Evolutionary conservation across 2,329 filamentous ascomycete species (phyloP).

Genomic region (Biscogniauxia mediterranea): DNA sequence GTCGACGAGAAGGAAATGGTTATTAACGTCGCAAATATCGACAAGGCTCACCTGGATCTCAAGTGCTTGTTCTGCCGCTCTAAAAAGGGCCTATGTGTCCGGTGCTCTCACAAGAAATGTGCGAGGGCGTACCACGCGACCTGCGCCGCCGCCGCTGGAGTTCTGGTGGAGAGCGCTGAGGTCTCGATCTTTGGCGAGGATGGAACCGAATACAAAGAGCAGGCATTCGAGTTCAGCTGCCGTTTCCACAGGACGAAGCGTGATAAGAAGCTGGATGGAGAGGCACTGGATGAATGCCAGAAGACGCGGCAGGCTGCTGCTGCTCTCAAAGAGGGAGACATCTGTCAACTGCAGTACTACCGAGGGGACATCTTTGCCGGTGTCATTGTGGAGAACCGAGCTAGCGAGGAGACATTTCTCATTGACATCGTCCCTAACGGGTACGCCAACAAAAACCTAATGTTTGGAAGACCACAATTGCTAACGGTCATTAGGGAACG

Average conservation of each 20-base stretch:
- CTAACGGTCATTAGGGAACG: slow-evolving; percentile 60
- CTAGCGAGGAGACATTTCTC: slow-evolving; percentile 71
- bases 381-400: slow-evolving; percentile 78
- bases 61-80: slow-evolving; percentile 95
- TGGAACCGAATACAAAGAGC: slow-evolving; percentile 87
- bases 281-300: slow-evolving; percentile 67
- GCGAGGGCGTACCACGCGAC: slow-evolving; percentile 91
- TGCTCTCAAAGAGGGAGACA: slow-evolving; percentile 67
- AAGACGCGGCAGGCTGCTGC: slow-evolving; percentile 67
- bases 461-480: slow-evolving; percentile 11
- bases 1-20: slow-evolving; percentile 71
- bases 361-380: slow-evolving; percentile 89
- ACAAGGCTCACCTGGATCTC: slow-evolving; percentile 82
- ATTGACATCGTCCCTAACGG: slow-evolving; percentile 82
- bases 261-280: slow-evolving; percentile 69
- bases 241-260: slow-evolving; percentile 90
- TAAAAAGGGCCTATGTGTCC: slow-evolving; percentile 93
- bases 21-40: slow-evolving; percentile 75
- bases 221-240: slow-evolving; percentile 90
- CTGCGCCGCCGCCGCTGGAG: slow-evolving; percentile 87
- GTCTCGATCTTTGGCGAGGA: slow-evolving; percentile 87
- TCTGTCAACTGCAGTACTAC: slow-evolving; percentile 83
- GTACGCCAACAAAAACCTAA: slow-evolving; percentile 41
- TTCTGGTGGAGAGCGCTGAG: slow-evolving; percentile 84
- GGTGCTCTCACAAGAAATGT: slow-evolving; percentile 94